These are phyloP conservation scores for Scedosporium apiospermum DNA, from an alignment of 2,329 filamentous ascomycete species.

Conservation along the genomic window DNA sequence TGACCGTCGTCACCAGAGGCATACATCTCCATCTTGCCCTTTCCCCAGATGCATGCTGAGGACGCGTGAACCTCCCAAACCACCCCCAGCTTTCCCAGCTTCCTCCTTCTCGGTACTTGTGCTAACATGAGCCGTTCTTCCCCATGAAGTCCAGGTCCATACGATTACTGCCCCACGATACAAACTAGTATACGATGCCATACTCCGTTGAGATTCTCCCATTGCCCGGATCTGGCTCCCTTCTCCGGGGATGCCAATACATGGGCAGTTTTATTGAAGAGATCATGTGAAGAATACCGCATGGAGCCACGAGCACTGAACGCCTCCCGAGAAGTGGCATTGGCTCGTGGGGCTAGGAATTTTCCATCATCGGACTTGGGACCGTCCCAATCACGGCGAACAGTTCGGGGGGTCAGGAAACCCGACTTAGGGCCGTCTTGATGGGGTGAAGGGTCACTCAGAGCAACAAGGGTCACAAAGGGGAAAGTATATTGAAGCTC, in stretches of 20 bases:
- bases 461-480: not conserved
- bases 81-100: slow-evolving; percentile 13
- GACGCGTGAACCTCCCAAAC: slow-evolving; percentile 18
- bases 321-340: not conserved
- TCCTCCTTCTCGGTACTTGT: slow-evolving; percentile 13
- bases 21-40: slow-evolving; percentile 19
- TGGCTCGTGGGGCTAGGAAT: not conserved
- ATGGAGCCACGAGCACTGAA: slow-evolving; percentile 1
- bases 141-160: slow-evolving; percentile 16
- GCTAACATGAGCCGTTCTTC: slow-evolving; percentile 14
- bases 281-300: not conserved
- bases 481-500: not conserved
- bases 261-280: not conserved
- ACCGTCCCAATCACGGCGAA: slow-evolving; percentile 2
- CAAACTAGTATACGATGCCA: slow-evolving; percentile 6
- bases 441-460: not conserved
- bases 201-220: slow-evolving; percentile 3
- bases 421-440: not conserved
- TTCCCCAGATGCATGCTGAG: slow-evolving; percentile 17
- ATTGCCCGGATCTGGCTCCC: not conserved
- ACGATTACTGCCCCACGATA: slow-evolving; percentile 15
- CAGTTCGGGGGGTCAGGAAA: not conserved
- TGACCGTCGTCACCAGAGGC: slow-evolving; percentile 17
- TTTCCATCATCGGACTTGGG: slow-evolving; percentile 1
- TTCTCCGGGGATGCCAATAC: not conserved